phyloP scores from a whole-genome alignment of 1,284 basidiomycete genomes.

The Boletellus deceptivus region DNA sequence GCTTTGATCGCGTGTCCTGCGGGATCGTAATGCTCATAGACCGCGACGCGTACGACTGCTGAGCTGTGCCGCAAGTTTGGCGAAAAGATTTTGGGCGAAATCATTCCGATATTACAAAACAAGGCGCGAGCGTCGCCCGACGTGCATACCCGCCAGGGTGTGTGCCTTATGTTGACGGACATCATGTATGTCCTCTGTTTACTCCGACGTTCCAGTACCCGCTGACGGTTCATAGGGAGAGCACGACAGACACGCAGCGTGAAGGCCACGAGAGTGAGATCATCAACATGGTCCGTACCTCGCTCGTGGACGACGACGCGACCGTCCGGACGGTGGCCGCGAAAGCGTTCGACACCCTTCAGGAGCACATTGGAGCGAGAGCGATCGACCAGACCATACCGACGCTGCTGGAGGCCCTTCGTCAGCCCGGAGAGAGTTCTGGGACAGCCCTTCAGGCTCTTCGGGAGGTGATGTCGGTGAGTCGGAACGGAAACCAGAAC shows the following conservation, averaged over 20 bases:
- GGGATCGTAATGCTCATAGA: conserved; percentile 43
- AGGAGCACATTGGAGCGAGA: conserved; percentile 85
- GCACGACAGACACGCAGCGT: conserved; percentile 81
- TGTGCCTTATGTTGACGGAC: conserved; percentile 85
- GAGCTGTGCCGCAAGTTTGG: conserved; percentile 97
- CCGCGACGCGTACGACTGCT: conserved; percentile 79
- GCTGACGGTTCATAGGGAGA: conserved; percentile 54
- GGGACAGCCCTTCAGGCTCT: conserved; percentile 95
- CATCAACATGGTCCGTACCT: conserved; percentile 80
- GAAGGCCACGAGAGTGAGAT: conserved; percentile 92
- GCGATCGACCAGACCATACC: conserved; percentile 98
- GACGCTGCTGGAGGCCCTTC: conserved; percentile 89
- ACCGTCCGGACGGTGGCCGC: conserved; percentile 92
- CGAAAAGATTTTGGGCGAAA: conserved; percentile 86
- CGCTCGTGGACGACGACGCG: conserved; percentile 86
- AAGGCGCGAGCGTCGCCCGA: conserved; percentile 54
- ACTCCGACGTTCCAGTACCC: not conserved
- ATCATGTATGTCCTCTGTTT: conserved; percentile 61
- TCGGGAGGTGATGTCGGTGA: conserved; percentile 90
- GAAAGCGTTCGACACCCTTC: conserved; percentile 89
- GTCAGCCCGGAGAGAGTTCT: conserved; percentile 86
- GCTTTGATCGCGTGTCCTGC: not conserved
- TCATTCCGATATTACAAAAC: conserved; percentile 73
- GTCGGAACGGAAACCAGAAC: conserved; percentile 28
- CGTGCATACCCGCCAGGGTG: conserved; percentile 80